Base-by-base conservation (phyloP, 345 rosid species). In the Salix koriyanagi region DNA sequence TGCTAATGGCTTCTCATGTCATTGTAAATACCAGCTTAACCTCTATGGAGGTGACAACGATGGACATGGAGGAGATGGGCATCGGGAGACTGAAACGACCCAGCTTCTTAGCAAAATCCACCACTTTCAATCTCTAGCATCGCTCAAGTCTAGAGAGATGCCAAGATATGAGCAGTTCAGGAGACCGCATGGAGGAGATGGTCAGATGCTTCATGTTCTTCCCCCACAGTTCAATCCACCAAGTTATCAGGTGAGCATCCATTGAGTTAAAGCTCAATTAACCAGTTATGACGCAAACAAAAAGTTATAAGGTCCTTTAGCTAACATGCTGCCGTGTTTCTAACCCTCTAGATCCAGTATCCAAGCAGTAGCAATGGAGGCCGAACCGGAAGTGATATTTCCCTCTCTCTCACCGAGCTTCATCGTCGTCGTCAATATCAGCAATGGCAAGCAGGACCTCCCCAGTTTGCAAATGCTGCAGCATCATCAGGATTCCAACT, bases 401-500 rank as follows among this genome's bases (percentile, higher is more conserved):
- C 96, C 2, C 79, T 89, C 41, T 86, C 90, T 23, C 78, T 84
- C 32, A 65, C 19, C 32, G 88, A 78, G 52, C 82, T 82, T 74
- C 90, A 77, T 23, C 81, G 76, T 2, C 77, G 65, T 15, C 82
- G 66, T 1, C 69, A 70, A 39, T 82, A 78, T 28, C 79, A 65
- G 28, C 87, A 85, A 71, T 84, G 86, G 88, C 88, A 89, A 79
- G 69, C 86, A 4, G 89, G 90, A 77, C 83, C 84, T 76, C 84
- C 83, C 46, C 91, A 85, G 75, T 69, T 84, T 87, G 84, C 94
- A 83, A 88, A 81, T 91, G 98, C 97, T 90, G 99, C 99, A 90
- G 98, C 97, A 95, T 95, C 99, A 93, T 95, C 99, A 93, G 97
- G 99, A 95, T 95, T 91, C 99, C 91, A 91, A 48, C 88, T 85